phyloP scores from a whole-genome alignment of 2,329 filamentous ascomycete genomes.

The Tolypocladium cylindrosporum region DNA sequence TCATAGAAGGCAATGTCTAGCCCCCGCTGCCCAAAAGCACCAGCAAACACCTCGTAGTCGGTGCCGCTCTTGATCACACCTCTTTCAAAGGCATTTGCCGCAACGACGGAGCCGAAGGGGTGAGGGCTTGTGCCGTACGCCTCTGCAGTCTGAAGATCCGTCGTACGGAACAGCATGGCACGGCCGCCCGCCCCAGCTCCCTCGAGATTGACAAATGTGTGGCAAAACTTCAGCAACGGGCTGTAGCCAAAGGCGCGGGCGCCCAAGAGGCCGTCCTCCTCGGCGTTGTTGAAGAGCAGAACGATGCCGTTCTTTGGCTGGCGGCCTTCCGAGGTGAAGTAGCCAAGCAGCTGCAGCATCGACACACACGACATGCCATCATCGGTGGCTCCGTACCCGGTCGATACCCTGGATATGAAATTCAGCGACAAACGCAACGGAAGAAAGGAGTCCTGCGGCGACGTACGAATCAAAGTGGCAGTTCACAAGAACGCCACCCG shows the following conservation, averaged over 20 bases:
- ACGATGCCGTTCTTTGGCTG: conserved; percentile 74
- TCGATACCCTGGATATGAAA: conserved; percentile 56
- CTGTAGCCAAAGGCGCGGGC: conserved; percentile 77
- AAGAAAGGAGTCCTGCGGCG: background rate
- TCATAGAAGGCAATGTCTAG: conserved; percentile 88
- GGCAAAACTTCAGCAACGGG: conserved; percentile 67
- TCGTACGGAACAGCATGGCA: conserved; percentile 77
- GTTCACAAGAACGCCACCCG: conserved; percentile 81
- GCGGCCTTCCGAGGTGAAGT: conserved; percentile 65
- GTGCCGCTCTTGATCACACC: conserved; percentile 77
- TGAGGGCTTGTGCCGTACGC: conserved; percentile 63
- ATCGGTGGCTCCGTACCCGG: conserved; percentile 87
- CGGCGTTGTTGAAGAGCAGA: conserved; percentile 85
- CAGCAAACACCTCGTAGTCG: conserved; percentile 78
- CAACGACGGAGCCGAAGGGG: conserved; percentile 77
- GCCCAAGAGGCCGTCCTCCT: conserved; percentile 87
- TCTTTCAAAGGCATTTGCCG: conserved; percentile 72
- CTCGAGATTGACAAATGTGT: conserved; percentile 90
- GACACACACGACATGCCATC: conserved; percentile 87
- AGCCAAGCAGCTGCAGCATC: conserved; percentile 72
- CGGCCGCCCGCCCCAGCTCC: conserved; percentile 87
- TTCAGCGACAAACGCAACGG: conserved; percentile 7
- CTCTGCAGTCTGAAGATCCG: conserved; percentile 75
- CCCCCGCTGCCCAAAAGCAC: conserved; percentile 69
- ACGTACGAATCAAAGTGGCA: conserved; percentile 75